These are phyloP conservation scores for Pythium volutum DNA, from an alignment of 352 stramenopile genomes.

Conservation along the genomic window DNA sequence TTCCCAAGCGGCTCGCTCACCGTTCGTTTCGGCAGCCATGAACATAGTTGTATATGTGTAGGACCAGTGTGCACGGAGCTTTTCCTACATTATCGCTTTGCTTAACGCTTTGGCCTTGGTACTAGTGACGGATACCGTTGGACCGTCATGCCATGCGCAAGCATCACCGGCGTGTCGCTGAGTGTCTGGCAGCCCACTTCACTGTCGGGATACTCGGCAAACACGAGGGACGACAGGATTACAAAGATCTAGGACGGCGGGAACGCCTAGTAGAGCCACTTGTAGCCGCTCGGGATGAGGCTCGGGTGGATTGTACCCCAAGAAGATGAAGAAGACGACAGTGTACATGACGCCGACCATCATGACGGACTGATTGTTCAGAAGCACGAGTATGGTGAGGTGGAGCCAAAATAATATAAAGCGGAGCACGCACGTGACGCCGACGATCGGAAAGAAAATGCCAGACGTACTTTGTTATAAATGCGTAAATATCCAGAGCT, in stretches of 20 bases:
- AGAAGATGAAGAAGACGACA: slow-evolving; percentile 62
- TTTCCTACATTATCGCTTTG: too few relatives aligned
- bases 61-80: too few relatives aligned
- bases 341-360: slow-evolving; percentile 34
- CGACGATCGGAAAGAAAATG: slow-evolving; percentile 77
- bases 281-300: slow-evolving; percentile 28
- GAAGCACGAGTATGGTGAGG: slow-evolving; percentile 50
- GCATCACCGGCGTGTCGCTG: slow-evolving; percentile 27
- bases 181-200: slow-evolving; percentile 36
- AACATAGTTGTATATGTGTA: too few relatives aligned
- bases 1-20: too few relatives aligned
- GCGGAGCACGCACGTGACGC: slow-evolving; percentile 30
- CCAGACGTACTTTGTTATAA: too few relatives aligned
- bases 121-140: too few relatives aligned
- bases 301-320: slow-evolving; percentile 41
- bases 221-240: slow-evolving; percentile 34
- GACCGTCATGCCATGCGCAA: slow-evolving; percentile 34
- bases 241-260: slow-evolving; percentile 40
- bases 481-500: too few relatives aligned
- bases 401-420: slow-evolving; percentile 64
- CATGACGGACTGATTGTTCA: slow-evolving; percentile 50
- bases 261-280: slow-evolving; percentile 40
- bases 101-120: too few relatives aligned
- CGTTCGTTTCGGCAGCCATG: too few relatives aligned
- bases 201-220: slow-evolving; percentile 35